Base-by-base conservation (phyloP, 192 early-diverging fungal species). In the Backusella luteola region DNA sequence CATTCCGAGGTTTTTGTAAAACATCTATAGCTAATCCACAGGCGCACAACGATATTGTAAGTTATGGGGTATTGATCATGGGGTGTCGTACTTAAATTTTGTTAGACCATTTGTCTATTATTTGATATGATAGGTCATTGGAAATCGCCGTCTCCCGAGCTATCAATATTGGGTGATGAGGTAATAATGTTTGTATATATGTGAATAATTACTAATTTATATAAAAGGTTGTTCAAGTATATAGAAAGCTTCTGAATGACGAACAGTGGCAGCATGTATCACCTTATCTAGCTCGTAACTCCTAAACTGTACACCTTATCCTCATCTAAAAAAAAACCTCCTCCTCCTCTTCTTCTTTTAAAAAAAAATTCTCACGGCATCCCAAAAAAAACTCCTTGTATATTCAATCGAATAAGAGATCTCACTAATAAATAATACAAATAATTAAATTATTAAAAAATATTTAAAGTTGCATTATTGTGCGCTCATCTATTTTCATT, bases 11-110 rank as follows among this genome's bases (percentile, higher is more conserved):
- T 36, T 80, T 99, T 77, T 98, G 96, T 85, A 87, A 91, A 32
- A 93, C 97, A 89, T 94, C 97, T 34, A 85, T 91, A 73, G 81
- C 89, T 46, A 97, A 97, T 82, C 97, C 98, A 8, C 88, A 96
- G 69, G 95, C 89, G 4, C 88, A 92, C 59, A 80, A 84, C 38
- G 86, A 88, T 23, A 56, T 56, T 56, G 80, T 86, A 71, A 67
- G 38, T 26, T 39, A 36, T 34, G 23, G 6, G n/a, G 19, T 29
- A 1, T 38, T 49, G 71, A 35, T 71, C 49, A 41, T 29, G 19
- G 17, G 23, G 15, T 71, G 26, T 73, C 38, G 44, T n/a, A 52
- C 26, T 73, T 1, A 29, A 26, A 9, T 73, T 34, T 34, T 44
- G 3, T 73, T 52, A 74, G 73, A 38, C 19, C 8, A 41, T 74